Evolutionary conservation across 1,284 basidiomycete genomes (phyloP), one percentile per base, ranked within the genome.

Genomic region (Ceratobasidium sp.): DNA sequence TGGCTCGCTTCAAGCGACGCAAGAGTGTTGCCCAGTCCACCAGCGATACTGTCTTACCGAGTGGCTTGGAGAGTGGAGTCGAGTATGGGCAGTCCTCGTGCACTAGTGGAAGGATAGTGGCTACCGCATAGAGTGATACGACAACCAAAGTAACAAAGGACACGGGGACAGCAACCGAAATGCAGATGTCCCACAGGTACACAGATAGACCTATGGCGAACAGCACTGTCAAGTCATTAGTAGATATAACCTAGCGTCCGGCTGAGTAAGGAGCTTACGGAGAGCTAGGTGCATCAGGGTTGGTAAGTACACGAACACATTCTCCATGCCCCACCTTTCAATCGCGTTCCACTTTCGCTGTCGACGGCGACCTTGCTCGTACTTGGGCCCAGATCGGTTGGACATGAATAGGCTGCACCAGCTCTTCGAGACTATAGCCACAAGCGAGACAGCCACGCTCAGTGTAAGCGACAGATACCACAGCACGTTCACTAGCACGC

Each of bases 341-440:
- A 71, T 59, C 13, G 57, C 69, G 26, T 71, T 26, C 56, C 44
- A 71, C 69, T 42, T 38, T 28, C 62, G 6, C 69, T 71, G 69
- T 4, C 69, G 54, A 9, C 23, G 15, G 1, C 56, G 50, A 3
- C 40, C 69, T 33, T 71, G 69, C 7, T 48, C 46, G 10, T 57
- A 50, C 7, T 33, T 44, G 15, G 9, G 26, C 2, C 69, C 69
- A 20, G 46, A 12, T 2, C 69, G 69, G 1, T 38, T 38, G 13
- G 42, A 56, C 62, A 71, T 71, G 26, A 71, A 64, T 7, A n/a
- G 33, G 61, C 65, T 52, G 48, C 59, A 64, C 70, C 70, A 73
- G 20, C 62, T 57, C 48, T 73, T 73, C 20, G 70, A 42, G 5
- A 73, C 40, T 44, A 73, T 73, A 26, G 70, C 44, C 0, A 73